phyloP scores from a whole-genome alignment of 345 rosid species.

The Populus pruinosa region DNA sequence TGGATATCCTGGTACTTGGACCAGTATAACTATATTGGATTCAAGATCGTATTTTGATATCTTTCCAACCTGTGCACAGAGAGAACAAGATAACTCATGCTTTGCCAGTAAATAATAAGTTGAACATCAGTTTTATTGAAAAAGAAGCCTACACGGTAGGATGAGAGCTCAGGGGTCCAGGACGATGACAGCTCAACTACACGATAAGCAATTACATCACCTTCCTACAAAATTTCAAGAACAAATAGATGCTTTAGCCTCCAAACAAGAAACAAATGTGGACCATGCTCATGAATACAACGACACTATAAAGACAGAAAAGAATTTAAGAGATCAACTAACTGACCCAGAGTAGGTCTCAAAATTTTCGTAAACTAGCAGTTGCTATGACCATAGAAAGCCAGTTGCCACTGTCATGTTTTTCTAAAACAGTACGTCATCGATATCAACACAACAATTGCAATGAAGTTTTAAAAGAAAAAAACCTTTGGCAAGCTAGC shows the following conservation, averaged over 20 bases:
- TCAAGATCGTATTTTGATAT: constrained; percentile 51
- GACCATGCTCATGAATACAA: not conserved
- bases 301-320: not conserved
- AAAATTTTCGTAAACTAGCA: not conserved
- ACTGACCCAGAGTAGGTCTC: not conserved
- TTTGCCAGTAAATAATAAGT: constrained; percentile 12
- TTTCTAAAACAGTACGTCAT: not conserved
- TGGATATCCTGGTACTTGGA: constrained; percentile 64
- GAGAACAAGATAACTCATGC: constrained; percentile 4
- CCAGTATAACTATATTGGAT: constrained; percentile 51
- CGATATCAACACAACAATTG: not conserved
- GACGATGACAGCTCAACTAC: constrained; percentile 76
- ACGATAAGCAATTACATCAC: constrained; percentile 85
- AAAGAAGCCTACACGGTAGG: constrained; percentile 54
- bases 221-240: constrained; percentile 56
- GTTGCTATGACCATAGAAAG: not conserved
- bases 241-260: not conserved
- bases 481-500: constrained; percentile 62
- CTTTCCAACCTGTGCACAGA: constrained; percentile 68
- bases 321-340: not conserved
- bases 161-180: constrained; percentile 88
- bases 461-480: constrained; percentile 12
- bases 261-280: constrained; percentile 1
- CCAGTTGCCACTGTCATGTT: not conserved
- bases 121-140: constrained; percentile 5